Evolutionary conservation across 805 yeast genomes (phyloP).

Genomic region (Scheffersomyces ergatensis): DNA sequence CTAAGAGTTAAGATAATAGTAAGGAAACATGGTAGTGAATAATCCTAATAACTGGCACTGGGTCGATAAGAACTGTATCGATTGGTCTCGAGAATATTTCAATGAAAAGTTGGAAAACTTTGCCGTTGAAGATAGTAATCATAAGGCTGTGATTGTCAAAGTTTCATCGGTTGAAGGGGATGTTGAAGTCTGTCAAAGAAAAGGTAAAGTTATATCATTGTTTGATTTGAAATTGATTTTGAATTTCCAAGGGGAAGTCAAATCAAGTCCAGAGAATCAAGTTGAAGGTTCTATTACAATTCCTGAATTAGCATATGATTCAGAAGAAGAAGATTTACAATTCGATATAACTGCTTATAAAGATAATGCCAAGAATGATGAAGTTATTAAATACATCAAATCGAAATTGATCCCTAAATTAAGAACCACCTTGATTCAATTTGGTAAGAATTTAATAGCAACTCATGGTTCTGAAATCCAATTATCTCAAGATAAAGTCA

Average conservation of each 20-base stretch:
- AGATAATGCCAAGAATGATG: constrained; percentile 47
- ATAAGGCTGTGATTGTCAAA: constrained; percentile 33
- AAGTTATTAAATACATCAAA: constrained; percentile 50
- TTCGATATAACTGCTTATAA: constrained; percentile 70
- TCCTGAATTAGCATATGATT: constrained; percentile 94
- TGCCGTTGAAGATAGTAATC: constrained; percentile 30
- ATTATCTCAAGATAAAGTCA: constrained; percentile 49
- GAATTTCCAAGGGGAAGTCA: constrained; percentile 47
- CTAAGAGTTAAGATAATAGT: too few species aligned
- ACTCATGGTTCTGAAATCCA: constrained; percentile 87
- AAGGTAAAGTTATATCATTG: constrained; percentile 90
- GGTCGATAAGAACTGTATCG: constrained; percentile 96
- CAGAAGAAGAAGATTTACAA: constrained; percentile 81
- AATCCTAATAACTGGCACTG: constrained; percentile 99
- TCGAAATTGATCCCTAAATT: constrained; percentile 64
- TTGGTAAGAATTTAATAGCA: constrained; percentile 74
- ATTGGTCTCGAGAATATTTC: constrained; percentile 85
- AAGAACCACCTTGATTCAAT: constrained; percentile 55
- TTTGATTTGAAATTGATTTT: constrained; percentile 76
- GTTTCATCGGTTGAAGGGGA: constrained; percentile 83
- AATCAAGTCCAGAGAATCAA: constrained; percentile 24
- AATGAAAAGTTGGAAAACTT: constrained; percentile 55
- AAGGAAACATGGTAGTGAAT: constrained; percentile 86
- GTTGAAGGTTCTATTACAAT: constrained; percentile 73
- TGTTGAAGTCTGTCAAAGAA: constrained; percentile 94